Conservation (phyloP, 805 yeast species). For the Pichia rugopelliculosa region DNA sequence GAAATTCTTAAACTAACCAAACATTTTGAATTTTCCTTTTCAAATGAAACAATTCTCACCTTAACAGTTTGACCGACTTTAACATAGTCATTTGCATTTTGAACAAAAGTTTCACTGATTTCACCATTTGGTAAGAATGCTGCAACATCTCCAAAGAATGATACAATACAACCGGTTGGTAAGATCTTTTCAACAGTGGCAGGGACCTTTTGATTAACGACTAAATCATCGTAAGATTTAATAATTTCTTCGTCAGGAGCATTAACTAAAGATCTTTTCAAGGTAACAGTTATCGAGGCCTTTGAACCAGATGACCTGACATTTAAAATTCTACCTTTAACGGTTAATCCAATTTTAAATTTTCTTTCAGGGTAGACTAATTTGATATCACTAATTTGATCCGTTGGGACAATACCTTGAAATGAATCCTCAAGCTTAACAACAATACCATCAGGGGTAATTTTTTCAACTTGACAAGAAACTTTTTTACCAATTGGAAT, state of each 20-base stretch:
- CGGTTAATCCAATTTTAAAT: constrained; percentile 76
- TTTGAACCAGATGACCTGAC: constrained; percentile 36
- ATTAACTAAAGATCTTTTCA: constrained; percentile 78
- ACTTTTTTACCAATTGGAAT: constrained; percentile 69
- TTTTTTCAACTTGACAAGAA: constrained; percentile 46
- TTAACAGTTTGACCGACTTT: constrained; percentile 77
- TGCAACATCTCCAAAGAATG: constrained; percentile 70
- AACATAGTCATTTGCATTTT: constrained; percentile 68
- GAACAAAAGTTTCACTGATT: constrained; percentile 82
- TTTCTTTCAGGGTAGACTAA: constrained; percentile 87
- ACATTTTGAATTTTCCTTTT: constrained; percentile 46
- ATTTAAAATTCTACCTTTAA: constrained; percentile 63
- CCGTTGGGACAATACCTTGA: constrained; percentile 64
- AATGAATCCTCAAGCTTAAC: constrained; percentile 60
- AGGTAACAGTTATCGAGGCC: constrained; percentile 50
- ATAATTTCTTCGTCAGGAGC: constrained; percentile 49
- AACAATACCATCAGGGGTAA: constrained; percentile 60
- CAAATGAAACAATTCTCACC: constrained; percentile 57
- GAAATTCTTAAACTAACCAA: constrained; percentile 71
- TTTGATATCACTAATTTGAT: constrained; percentile 78
- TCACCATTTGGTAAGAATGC: constrained; percentile 85
- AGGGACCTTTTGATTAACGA: constrained; percentile 44
- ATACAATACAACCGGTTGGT: constrained; percentile 72
- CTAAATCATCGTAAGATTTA: constrained; percentile 32
- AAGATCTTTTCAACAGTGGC: constrained; percentile 71